Conservation (phyloP, 345 rosid species). For the Brassica nigra region DNA sequence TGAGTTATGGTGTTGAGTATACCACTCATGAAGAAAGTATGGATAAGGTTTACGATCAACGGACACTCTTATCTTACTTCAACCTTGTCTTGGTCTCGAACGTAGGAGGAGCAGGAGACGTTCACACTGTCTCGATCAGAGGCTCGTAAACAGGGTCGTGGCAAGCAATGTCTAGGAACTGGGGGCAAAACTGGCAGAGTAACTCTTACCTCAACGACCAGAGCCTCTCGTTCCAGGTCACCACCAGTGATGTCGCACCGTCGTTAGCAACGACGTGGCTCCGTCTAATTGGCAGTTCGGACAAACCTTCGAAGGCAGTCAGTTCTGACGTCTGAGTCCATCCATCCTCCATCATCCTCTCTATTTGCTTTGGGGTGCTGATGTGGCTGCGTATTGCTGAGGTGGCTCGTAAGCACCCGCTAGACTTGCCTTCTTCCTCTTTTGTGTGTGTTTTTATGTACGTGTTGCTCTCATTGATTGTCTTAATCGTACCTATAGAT, state of each 20-base stretch:
- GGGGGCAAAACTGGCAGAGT: conserved; percentile 99
- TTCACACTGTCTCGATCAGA: conserved; percentile 74
- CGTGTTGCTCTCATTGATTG: conserved; percentile 24
- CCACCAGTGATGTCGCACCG: conserved; percentile 71
- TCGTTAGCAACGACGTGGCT: conserved; percentile 59
- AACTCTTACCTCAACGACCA: conserved; percentile 80
- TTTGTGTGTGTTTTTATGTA: no score
- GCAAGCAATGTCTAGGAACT: conserved; percentile 93
- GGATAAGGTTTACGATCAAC: conserved; percentile 82
- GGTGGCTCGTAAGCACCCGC: conserved; percentile 86
- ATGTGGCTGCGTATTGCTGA: conserved; percentile 57
- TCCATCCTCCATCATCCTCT: background rate
- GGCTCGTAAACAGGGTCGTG: conserved; percentile 76
- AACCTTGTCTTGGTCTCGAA: conserved; percentile 80
- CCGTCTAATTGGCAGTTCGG: conserved; percentile 85
- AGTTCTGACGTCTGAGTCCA: conserved; percentile 40
- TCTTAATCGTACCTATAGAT: background rate
- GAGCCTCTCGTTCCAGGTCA: conserved; percentile 83
- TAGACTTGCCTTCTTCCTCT: no score
- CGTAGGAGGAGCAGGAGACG: conserved; percentile 90
- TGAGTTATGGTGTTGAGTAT: conserved; percentile 19
- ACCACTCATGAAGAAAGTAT: conserved; percentile 83
- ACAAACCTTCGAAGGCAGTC: conserved; percentile 71
- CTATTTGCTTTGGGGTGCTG: conserved; percentile 27
- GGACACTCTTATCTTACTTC: conserved; percentile 84